A percentile compares a stretch with the other conserved stretches of the same genome.
Conservation (phyloP, 495 filamentous ascomycete species). For the Penicillium mononematosum region DNA sequence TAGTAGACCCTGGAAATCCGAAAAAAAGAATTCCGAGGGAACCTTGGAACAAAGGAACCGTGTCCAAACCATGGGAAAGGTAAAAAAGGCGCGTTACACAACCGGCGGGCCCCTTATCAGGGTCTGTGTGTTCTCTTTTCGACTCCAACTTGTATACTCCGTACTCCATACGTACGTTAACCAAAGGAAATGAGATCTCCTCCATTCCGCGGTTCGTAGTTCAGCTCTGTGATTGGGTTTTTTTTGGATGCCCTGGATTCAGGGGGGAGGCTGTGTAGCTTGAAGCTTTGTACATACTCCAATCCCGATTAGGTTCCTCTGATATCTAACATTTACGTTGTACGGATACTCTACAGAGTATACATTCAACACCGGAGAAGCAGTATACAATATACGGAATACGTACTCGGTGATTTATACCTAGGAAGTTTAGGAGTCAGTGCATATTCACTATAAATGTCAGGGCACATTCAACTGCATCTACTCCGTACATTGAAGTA, state of each 20-base stretch:
- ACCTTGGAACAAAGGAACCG: not conserved
- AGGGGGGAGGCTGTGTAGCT: conserved; percentile 36
- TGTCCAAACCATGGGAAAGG: not conserved
- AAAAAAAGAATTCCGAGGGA: conserved; percentile 1
- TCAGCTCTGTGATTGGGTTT: conserved; percentile 12
- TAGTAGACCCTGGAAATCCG: conserved; percentile 27
- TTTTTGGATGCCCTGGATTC: conserved; percentile 16
- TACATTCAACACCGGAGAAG: not conserved
- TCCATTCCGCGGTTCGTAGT: conserved; percentile 21
- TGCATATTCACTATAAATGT: no score
- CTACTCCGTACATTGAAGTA: no score
- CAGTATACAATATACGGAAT: not conserved
- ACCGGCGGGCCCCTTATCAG: conserved; percentile 5
- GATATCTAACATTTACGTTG: not conserved
- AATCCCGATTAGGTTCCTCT: conserved; percentile 3
- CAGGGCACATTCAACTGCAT: not conserved
- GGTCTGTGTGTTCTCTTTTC: conserved; percentile 19
- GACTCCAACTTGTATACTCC: not conserved
- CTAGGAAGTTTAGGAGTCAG: not conserved
- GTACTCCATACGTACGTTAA: not conserved
- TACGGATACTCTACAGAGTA: not conserved
- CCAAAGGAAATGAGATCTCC: conserved; percentile 8
- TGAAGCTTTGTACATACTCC: conserved; percentile 13
- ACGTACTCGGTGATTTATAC: not conserved
- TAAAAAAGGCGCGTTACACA: conserved; percentile 10